phyloP scores from a whole-genome alignment of 2,329 filamentous ascomycete genomes.

The Aspergillus sp. region DNA sequence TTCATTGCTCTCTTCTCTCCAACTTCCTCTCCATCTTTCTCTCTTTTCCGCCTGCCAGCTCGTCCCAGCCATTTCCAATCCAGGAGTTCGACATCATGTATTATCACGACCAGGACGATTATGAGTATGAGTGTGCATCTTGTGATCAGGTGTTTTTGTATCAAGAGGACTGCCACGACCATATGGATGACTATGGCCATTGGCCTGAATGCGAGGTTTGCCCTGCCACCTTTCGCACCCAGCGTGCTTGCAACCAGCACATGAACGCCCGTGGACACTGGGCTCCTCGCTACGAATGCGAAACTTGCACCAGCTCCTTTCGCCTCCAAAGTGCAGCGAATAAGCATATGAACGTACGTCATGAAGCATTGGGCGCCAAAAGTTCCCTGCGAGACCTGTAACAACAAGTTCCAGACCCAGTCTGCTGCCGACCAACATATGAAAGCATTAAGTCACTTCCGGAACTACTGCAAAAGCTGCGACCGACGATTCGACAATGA shows the following conservation, averaged over 20 bases:
- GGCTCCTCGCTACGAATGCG: constrained; percentile 22
- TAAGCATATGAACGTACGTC: constrained; percentile 35
- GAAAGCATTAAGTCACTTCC: constrained; percentile 26
- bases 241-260: constrained; percentile 16
- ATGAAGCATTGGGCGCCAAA: constrained; percentile 26
- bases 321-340: constrained; percentile 19
- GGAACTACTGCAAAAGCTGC: constrained; percentile 32
- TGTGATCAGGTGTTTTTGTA: background rate
- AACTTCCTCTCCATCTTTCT: background rate
- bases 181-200: background rate
- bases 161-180: background rate
- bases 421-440: constrained; percentile 26
- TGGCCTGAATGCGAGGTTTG: constrained; percentile 16
- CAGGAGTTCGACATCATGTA: no score
- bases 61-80: no score
- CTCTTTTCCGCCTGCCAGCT: no score
- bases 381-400: constrained; percentile 30
- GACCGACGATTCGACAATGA: constrained; percentile 29
- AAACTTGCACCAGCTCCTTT: constrained; percentile 30
- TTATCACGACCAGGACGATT: background rate
- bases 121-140: background rate
- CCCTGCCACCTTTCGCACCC: constrained; percentile 7
- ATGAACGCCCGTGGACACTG: constrained; percentile 25
- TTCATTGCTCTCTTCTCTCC: background rate
- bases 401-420: constrained; percentile 17